Percentiles rank a stretch among this genome's conserved stretches.
Evolutionary conservation across 2,329 filamentous ascomycete species (phyloP).

Genomic region (Blastomyces percursus): DNA sequence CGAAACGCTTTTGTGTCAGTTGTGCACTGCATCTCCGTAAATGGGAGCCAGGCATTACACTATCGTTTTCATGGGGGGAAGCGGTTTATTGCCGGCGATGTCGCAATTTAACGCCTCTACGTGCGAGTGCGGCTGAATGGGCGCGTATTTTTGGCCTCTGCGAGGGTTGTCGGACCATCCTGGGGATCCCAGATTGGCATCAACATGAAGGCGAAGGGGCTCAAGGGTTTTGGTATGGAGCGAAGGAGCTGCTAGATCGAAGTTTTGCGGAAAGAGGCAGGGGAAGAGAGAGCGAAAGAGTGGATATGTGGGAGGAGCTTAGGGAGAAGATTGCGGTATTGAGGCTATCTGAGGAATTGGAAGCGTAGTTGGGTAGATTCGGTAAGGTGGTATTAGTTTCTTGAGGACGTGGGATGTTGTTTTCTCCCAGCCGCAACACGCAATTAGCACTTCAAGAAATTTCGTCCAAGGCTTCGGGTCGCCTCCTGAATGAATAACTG

Average conservation of each 20-base stretch:
- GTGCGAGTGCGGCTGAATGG: not conserved
- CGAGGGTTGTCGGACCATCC: not conserved
- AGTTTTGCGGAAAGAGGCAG: slow-evolving; percentile 1
- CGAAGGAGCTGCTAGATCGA: slow-evolving; percentile 2
- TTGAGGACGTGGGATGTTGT: not conserved
- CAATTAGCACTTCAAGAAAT: not conserved
- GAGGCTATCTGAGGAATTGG: not conserved
- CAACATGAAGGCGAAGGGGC: slow-evolving; percentile 1
- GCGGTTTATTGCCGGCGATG: slow-evolving; percentile 5
- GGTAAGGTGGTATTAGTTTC: not conserved
- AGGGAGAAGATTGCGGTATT: not conserved
- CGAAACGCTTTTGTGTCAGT: slow-evolving; percentile 14
- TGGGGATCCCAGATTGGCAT: not conserved
- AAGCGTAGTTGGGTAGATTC: not conserved
- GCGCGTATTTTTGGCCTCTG: slow-evolving; percentile 2
- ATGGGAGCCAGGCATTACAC: slow-evolving; percentile 14
- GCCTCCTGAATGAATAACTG: not conserved
- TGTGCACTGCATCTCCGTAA: slow-evolving; percentile 14
- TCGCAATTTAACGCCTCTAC: not conserved
- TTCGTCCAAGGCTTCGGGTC: not conserved
- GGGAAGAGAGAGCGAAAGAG: not conserved
- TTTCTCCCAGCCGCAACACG: not conserved
- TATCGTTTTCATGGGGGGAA: slow-evolving; percentile 3
- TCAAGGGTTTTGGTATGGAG: slow-evolving; percentile 1
- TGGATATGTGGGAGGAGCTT: not conserved